Percentiles rank a stretch among this genome's conserved stretches.
Conservation (phyloP, 1,284 basidiomycete genomes). For the Sanghuangporus sanghuang region DNA sequence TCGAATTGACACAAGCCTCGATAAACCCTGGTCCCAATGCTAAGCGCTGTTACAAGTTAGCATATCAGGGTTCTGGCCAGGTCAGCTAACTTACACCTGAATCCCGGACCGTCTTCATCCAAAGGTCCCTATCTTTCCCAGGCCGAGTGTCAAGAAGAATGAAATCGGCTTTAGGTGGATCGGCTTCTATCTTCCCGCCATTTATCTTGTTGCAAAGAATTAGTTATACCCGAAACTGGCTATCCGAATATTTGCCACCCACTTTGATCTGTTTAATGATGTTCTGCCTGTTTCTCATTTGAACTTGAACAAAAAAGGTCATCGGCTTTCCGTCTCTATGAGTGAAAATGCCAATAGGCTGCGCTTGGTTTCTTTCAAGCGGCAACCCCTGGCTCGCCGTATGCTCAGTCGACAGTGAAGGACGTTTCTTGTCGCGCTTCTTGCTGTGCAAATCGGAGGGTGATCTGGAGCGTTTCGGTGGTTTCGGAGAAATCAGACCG, state of each 20-base stretch:
- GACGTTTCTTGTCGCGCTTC: not conserved
- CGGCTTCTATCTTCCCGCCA: constrained; percentile 50
- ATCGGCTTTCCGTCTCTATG: constrained; percentile 10
- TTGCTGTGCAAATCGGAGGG: not conserved
- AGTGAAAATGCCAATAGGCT: constrained; percentile 8
- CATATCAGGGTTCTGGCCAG: not conserved
- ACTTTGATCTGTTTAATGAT: constrained; percentile 56
- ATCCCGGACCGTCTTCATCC: constrained; percentile 35
- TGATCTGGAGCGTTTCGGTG: not conserved
- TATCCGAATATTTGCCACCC: constrained; percentile 12
- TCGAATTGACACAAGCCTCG: constrained; percentile 43
- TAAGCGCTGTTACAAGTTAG: constrained; percentile 26
- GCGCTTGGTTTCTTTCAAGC: not conserved
- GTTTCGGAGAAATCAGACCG: not conserved
- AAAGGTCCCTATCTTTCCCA: constrained; percentile 39
- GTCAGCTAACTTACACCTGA: constrained; percentile 10
- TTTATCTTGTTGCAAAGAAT: constrained; percentile 40
- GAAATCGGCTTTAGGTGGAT: constrained; percentile 50
- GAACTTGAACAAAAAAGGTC: constrained; percentile 16
- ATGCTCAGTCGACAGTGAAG: not conserved
- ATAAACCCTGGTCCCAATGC: constrained; percentile 51
- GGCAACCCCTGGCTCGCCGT: not conserved
- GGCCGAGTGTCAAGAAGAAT: constrained; percentile 47
- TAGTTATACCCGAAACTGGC: not conserved
- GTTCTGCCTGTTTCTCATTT: constrained; percentile 20